A percentile compares a stretch with the other conserved stretches of the same genome.
phyloP scores from a whole-genome alignment of 352 stramenopile genomes.

The Phytophthora syringae region DNA sequence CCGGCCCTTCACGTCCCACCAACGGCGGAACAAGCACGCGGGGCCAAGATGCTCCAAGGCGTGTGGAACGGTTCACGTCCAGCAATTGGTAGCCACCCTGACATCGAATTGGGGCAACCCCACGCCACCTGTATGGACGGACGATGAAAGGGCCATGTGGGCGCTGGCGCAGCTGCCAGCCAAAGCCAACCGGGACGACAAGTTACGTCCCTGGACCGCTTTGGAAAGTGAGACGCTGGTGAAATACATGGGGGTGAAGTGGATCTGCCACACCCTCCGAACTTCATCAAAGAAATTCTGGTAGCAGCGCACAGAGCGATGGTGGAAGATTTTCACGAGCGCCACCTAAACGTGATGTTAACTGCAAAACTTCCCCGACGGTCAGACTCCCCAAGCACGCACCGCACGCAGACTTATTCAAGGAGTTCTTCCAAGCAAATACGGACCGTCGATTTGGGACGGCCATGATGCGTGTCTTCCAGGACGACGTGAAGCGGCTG shows the following conservation, averaged over 20 bases:
- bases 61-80: too few relatives aligned
- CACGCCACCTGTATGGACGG: too few relatives aligned
- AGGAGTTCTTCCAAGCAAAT: neutral
- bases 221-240: neutral
- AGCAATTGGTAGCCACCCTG: too few relatives aligned
- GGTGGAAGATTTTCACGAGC: neutral
- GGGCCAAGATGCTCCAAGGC: too few relatives aligned
- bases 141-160: too few relatives aligned
- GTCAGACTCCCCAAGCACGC: neutral
- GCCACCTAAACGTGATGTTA: neutral
- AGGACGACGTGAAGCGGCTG: neutral
- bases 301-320: neutral
- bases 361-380: neutral
- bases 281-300: neutral
- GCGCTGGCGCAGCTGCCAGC: too few relatives aligned
- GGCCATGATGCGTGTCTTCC: neutral
- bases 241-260: neutral
- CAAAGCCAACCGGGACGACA: too few relatives aligned
- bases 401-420: neutral
- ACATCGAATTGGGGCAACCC: too few relatives aligned
- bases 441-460: neutral
- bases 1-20: too few relatives aligned
- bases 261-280: neutral
- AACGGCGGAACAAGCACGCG: too few relatives aligned
- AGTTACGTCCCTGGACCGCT: neutral